phyloP scores from a whole-genome alignment of 768 basidiomycete species.

The Kwoniella sp. region DNA sequence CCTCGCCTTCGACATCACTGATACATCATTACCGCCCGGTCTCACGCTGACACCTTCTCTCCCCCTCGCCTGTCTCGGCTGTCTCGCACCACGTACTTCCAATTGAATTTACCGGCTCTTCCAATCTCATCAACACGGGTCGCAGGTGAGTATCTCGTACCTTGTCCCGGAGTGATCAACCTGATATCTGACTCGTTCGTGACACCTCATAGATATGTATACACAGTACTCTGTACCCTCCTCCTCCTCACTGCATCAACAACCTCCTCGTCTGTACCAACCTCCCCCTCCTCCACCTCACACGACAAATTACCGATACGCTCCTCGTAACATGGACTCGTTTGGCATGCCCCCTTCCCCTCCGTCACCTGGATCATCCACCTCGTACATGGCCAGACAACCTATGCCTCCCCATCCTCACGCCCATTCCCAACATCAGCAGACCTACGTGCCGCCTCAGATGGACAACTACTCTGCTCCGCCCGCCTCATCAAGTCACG shows the following conservation, averaged over 20 bases:
- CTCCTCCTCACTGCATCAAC: slow-evolving; percentile 6
- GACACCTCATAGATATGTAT: slow-evolving; percentile 12
- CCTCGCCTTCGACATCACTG: not conserved
- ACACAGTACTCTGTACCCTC: slow-evolving; percentile 5
- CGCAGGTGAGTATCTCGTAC: slow-evolving; percentile 5
- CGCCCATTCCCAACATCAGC: not conserved
- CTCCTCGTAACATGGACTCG: slow-evolving; percentile 10
- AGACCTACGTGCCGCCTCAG: slow-evolving; percentile 15
- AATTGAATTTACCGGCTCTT: slow-evolving; percentile 1
- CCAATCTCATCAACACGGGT: not conserved
- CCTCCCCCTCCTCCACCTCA: slow-evolving; percentile 6
- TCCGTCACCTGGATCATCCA: slow-evolving; percentile 17
- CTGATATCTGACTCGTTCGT: not conserved
- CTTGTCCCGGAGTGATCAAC: not conserved
- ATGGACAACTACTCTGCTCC: slow-evolving; percentile 1
- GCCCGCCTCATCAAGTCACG: slow-evolving; percentile 3
- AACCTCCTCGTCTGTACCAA: slow-evolving; percentile 13
- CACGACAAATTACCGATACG: not conserved
- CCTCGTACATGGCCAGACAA: slow-evolving; percentile 13
- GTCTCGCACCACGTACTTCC: slow-evolving; percentile 3
- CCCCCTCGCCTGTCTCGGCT: slow-evolving; percentile 9
- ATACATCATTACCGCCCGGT: not conserved
- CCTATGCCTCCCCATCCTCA: slow-evolving; percentile 7
- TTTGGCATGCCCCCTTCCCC: slow-evolving; percentile 17
- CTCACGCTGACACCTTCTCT: not conserved